Conservation (phyloP, 176 grass and related monocot genomes). For the Zoysia pacifica region DNA sequence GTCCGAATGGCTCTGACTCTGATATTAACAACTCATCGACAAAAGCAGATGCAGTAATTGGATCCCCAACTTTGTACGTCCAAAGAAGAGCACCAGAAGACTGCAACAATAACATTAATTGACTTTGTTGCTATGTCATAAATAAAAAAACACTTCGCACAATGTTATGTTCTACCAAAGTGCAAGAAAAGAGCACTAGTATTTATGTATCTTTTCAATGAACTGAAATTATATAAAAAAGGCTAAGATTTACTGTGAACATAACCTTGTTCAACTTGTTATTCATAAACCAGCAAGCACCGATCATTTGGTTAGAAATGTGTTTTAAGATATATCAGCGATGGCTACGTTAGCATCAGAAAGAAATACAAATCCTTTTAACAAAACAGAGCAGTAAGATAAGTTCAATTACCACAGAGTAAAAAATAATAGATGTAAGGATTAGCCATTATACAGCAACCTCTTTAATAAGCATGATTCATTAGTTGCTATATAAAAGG, state of each 20-base stretch:
- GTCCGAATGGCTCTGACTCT: constrained; percentile 32
- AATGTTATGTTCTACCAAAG: neutral
- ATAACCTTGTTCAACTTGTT: neutral
- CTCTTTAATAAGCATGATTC: constrained; percentile 1
- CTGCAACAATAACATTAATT: constrained; percentile 29
- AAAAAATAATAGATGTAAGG: too few species aligned
- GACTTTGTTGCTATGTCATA: neutral
- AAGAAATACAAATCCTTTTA: neutral
- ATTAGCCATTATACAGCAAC: neutral
- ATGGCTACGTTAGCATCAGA: constrained; percentile 19
- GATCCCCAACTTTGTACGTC: constrained; percentile 65
- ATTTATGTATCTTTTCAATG: neutral
- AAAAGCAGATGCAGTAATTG: constrained; percentile 78
- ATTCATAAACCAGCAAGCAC: neutral
- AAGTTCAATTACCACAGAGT: neutral
- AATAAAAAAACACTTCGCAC: constrained; percentile 1
- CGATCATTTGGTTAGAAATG: neutral
- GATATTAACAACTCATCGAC: constrained; percentile 72
- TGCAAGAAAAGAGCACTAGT: neutral
- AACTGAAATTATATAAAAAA: constrained; percentile 3
- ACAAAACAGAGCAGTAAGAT: neutral
- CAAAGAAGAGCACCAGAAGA: constrained; percentile 64
- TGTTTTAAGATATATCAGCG: neutral
- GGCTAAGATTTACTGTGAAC: neutral
- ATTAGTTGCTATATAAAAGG: constrained; percentile 12